Conservation (phyloP, 192 early-diverging fungal species). For the Coemansia sp. region DNA sequence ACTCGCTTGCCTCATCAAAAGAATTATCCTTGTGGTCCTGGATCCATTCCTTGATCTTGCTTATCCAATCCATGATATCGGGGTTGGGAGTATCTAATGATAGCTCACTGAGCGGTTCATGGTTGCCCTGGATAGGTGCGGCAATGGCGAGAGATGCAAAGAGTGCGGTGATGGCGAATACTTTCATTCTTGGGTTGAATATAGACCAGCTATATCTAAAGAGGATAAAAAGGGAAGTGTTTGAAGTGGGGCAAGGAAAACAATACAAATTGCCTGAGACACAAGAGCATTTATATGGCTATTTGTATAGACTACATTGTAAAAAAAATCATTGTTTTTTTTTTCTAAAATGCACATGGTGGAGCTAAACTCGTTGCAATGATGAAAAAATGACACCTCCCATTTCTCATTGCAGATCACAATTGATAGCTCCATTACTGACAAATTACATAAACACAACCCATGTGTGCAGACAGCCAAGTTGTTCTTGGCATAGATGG, state of each 20-base stretch:
- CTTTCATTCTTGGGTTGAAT: constrained; percentile 16
- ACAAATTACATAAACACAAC: too few relatives aligned
- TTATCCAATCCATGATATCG: too few relatives aligned
- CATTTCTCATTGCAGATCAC: too few relatives aligned
- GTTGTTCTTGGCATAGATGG: too few relatives aligned
- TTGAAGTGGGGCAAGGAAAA: not conserved
- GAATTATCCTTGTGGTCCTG: not conserved
- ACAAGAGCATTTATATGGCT: not conserved
- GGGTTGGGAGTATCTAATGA: not conserved
- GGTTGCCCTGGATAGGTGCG: constrained; percentile 5
- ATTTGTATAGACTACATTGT: not conserved
- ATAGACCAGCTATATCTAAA: constrained; percentile 34
- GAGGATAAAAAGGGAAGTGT: not conserved
- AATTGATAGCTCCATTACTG: too few relatives aligned
- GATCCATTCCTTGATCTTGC: not conserved
- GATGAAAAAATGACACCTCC: too few relatives aligned
- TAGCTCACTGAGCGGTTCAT: too few relatives aligned
- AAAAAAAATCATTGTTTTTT: not conserved
- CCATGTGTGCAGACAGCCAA: too few relatives aligned
- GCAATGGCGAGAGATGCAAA: constrained; percentile 11
- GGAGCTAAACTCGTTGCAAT: too few relatives aligned
- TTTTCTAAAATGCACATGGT: not conserved
- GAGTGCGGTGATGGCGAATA: constrained; percentile 6
- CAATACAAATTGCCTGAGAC: not conserved
- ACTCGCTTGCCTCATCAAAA: too few relatives aligned